Conservation (phyloP, 768 basidiomycete species). For the Mycena chlorophos region DNA sequence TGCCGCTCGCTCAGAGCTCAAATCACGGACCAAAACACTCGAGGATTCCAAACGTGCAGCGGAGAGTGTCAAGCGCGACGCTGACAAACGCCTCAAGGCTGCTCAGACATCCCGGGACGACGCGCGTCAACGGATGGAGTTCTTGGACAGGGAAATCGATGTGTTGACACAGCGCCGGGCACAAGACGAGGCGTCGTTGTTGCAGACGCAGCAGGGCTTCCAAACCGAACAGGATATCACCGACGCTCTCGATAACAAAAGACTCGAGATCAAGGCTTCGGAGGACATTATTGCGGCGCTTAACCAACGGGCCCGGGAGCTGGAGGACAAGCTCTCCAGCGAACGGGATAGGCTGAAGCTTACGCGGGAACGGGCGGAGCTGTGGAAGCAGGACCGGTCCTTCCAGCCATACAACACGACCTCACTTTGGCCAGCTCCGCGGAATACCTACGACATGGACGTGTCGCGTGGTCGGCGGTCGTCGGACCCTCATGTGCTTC, state of each 20-base stretch:
- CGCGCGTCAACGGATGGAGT: conserved; percentile 55
- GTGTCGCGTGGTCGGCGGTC: conserved; percentile 9
- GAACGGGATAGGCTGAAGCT: conserved; percentile 59
- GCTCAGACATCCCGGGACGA: conserved; percentile 65
- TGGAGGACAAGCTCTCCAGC: conserved; percentile 69
- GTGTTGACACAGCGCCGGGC: conserved; percentile 52
- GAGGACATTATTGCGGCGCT: conserved; percentile 69
- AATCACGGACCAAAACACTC: conserved; percentile 77
- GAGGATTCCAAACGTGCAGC: conserved; percentile 87
- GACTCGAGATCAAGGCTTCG: conserved; percentile 58
- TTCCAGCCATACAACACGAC: conserved; percentile 32
- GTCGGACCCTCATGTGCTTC: conserved; percentile 19
- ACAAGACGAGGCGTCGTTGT: conserved; percentile 56
- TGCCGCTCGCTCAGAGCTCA: conserved; percentile 70
- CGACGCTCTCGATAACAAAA: conserved; percentile 54
- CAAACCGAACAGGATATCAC: conserved; percentile 55
- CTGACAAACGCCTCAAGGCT: conserved; percentile 83
- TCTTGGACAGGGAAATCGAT: conserved; percentile 62
- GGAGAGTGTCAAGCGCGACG: conserved; percentile 78
- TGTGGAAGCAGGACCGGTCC: conserved; percentile 43
- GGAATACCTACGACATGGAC: conserved; percentile 19
- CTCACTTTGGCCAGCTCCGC: conserved; percentile 10
- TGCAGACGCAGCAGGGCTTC: conserved; percentile 45
- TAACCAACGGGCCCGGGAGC: conserved; percentile 64
- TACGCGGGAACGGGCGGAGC: conserved; percentile 61